phyloP scores from a whole-genome alignment of 306 rosid species.

The Carpinus viminea region DNA sequence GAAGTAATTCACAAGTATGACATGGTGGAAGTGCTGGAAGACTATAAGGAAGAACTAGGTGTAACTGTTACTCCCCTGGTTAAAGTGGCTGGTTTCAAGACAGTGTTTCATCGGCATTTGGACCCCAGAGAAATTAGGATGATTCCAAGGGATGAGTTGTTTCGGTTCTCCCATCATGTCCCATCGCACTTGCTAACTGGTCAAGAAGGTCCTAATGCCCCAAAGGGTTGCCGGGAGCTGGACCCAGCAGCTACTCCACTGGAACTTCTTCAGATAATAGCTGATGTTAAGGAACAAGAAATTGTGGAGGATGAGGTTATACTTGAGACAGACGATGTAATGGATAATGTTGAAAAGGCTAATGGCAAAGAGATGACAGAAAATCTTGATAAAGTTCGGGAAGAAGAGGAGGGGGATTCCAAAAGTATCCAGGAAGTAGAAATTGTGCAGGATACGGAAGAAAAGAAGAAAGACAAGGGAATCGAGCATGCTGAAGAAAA shows the following conservation, averaged over 20 bases:
- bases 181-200: constrained; percentile 74
- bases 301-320: constrained; percentile 30
- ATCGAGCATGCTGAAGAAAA: not conserved
- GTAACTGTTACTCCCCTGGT: constrained; percentile 68
- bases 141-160: constrained; percentile 72
- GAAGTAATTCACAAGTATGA: constrained; percentile 70
- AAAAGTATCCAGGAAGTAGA: constrained; percentile 12
- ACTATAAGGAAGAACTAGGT: constrained; percentile 63
- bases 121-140: constrained; percentile 57
- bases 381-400: constrained; percentile 7
- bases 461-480: not conserved
- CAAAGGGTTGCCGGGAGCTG: constrained; percentile 88
- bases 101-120: constrained; percentile 69
- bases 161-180: constrained; percentile 80
- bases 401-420: constrained; percentile 14
- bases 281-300: constrained; percentile 51
- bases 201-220: constrained; percentile 72
- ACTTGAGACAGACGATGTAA: constrained; percentile 17
- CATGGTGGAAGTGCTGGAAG: constrained; percentile 84
- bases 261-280: constrained; percentile 67
- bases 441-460: constrained; percentile 19
- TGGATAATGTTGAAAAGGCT: constrained; percentile 15
- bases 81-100: constrained; percentile 88
- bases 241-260: constrained; percentile 87
- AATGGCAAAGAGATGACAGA: constrained; percentile 15